Conservation (phyloP, 164 flowering plant genomes). For the Vitis vinifera region DNA sequence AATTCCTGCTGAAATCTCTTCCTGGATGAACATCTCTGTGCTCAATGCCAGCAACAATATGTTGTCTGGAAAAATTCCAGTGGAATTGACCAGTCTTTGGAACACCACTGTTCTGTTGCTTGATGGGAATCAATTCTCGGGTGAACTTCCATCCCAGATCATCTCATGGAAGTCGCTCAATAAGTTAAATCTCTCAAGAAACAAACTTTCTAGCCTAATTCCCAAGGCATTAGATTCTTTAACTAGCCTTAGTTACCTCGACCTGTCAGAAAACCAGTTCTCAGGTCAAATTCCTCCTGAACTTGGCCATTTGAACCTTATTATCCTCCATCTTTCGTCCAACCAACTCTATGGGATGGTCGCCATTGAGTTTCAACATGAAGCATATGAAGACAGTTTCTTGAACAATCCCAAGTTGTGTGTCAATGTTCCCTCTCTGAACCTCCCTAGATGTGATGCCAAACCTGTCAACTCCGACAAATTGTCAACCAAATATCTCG, state of each 20-base stretch:
- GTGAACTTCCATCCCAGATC: slow-evolving; percentile 52
- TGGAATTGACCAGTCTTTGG: slow-evolving; percentile 40
- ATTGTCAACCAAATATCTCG: slow-evolving; percentile 30
- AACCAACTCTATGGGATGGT: slow-evolving; percentile 63
- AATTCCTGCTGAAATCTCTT: slow-evolving; percentile 33
- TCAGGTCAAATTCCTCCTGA: slow-evolving; percentile 63
- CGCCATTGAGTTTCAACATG: slow-evolving; percentile 50
- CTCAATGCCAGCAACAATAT: slow-evolving; percentile 57
- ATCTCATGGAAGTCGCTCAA: slow-evolving; percentile 53
- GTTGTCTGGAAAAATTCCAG: slow-evolving; percentile 50
- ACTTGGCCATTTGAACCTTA: slow-evolving; percentile 38
- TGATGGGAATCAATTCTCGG: slow-evolving; percentile 60
- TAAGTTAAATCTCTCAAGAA: slow-evolving; percentile 46
- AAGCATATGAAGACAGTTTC: slow-evolving; percentile 60
- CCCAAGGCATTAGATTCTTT: slow-evolving; percentile 49
- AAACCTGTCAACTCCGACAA: slow-evolving; percentile 1
- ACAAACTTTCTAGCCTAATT: slow-evolving; percentile 67
- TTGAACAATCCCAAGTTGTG: slow-evolving; percentile 66
- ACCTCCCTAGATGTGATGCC: slow-evolving; percentile 30
- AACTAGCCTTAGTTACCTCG: slow-evolving; percentile 36
- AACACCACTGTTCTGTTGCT: slow-evolving; percentile 38
- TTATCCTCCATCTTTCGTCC: slow-evolving; percentile 61
- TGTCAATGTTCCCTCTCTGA: slow-evolving; percentile 21
- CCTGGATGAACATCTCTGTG: slow-evolving; percentile 35
- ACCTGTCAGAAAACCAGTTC: slow-evolving; percentile 62